phyloP scores from a whole-genome alignment of 2,329 filamentous ascomycete species.

The Botrytis porri region DNA sequence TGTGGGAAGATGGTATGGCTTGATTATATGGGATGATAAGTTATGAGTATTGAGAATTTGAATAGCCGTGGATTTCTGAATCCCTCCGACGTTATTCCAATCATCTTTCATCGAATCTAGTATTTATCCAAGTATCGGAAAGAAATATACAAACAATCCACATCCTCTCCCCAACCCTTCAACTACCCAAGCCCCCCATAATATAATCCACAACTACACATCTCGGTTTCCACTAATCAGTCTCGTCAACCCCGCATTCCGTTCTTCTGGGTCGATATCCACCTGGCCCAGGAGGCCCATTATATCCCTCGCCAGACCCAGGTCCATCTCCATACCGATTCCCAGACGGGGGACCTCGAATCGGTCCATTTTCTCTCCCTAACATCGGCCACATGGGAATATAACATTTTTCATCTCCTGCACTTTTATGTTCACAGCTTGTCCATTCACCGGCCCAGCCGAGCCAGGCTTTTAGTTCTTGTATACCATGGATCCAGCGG shows the following conservation, averaged over 20 bases:
- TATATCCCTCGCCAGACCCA: slow-evolving; percentile 19
- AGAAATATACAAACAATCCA: background rate
- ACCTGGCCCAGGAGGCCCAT: slow-evolving; percentile 15
- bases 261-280: background rate
- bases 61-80: background rate
- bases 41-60: background rate
- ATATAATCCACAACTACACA: slow-evolving; percentile 33
- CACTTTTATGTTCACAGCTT: slow-evolving; percentile 43
- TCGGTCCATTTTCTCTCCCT: background rate
- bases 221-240: slow-evolving; percentile 32
- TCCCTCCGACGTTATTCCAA: background rate
- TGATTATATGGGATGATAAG: background rate
- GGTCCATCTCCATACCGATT: slow-evolving; percentile 9
- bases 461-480: slow-evolving; percentile 49
- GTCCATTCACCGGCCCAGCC: slow-evolving; percentile 50
- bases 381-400: slow-evolving; percentile 51
- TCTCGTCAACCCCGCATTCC: slow-evolving; percentile 26
- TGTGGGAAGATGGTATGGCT: no score
- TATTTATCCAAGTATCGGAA: background rate
- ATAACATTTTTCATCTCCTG: slow-evolving; percentile 46
- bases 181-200: background rate
- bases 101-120: no score
- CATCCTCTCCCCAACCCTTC: no score
- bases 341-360: background rate
- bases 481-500: slow-evolving; percentile 31